Evolutionary conservation across 2,329 filamentous ascomycete genomes (phyloP), one percentile per base, ranked within the genome.

Genomic region (Aureobasidium pullulans): DNA sequence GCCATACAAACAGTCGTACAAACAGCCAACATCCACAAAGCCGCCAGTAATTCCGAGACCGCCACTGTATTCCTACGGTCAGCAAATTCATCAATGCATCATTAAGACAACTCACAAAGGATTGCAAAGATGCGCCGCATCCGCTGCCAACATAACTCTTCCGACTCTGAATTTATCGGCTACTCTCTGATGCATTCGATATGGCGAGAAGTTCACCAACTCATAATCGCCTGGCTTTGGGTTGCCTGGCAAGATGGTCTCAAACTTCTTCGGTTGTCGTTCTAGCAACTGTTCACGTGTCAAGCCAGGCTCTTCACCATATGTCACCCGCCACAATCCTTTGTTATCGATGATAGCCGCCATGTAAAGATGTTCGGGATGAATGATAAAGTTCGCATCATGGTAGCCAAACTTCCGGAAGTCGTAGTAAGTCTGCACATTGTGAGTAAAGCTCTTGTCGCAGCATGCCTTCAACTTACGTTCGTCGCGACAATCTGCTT

Each of bases 331-430:
- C 70, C 74, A 76, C 16, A 77, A 57, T 0, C 71, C 71, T 4
- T 68, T 64, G 16, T 69, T 62, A 16, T 66, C 64, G 5, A 67
- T 64, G 31, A 64, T 61, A 10, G 66, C 66, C 19, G 65, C 62
- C 64, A 68, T 67, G 15, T 64, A 61, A 40, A 74, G 75, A 57
- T 74, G 59, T 39, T 66, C 59, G 0, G 67, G 66, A 53, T 74
- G 69, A 11, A 74, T 67, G 61, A 76, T 66, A 65, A 76, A 77
- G 43, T 77, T 76, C 10, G 71, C 72, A 43, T 73, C 71, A 44
- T 66, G 65, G 64, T 74, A 77, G 23, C 67, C 70, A 36, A 73
- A 67, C 10, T 66, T 65, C 6, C 69, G 62, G 60, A 75, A 75
- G 10, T 70, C 68, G 59, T 73, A 75, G 28, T 65, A 62, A 8